These are phyloP conservation scores for Phytophthora agathidicida DNA, from an alignment of 352 stramenopile species.

Conservation along the genomic window DNA sequence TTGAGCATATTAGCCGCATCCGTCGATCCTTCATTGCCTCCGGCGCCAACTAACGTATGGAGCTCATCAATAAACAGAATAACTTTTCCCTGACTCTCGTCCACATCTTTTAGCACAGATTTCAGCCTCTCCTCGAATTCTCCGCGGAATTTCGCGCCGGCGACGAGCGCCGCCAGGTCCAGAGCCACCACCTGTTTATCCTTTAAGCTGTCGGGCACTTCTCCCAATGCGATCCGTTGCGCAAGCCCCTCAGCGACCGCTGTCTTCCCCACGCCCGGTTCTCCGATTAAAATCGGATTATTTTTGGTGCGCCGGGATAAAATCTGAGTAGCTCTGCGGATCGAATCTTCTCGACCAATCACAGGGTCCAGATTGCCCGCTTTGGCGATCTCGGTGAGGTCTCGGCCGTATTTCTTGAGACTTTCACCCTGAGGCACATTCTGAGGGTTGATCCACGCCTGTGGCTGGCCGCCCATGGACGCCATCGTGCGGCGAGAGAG, in stretches of 20 bases:
- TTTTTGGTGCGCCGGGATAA: constrained; percentile 97
- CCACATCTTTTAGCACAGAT: constrained; percentile 95
- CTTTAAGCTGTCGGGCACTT: constrained; percentile 95
- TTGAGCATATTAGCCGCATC: constrained; percentile 97
- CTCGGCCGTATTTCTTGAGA: constrained; percentile 75
- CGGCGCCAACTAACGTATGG: constrained; percentile 93
- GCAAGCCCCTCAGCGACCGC: constrained; percentile 96
- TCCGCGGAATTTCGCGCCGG: constrained; percentile 94
- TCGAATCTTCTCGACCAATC: constrained; percentile 95
- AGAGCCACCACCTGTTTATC: constrained; percentile 95
- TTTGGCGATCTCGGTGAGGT: constrained; percentile 76
- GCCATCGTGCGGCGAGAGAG: constrained; percentile 6
- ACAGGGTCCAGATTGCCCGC: constrained; percentile 91
- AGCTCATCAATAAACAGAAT: constrained; percentile 98
- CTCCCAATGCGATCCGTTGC: constrained; percentile 93
- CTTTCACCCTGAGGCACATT: constrained; percentile 83
- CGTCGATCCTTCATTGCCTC: constrained; percentile 87
- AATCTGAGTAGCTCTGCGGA: constrained; percentile 96
- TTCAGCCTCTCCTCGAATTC: constrained; percentile 99
- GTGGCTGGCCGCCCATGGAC: constrained; percentile 29
- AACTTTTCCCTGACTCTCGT: constrained; percentile 94
- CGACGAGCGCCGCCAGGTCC: constrained; percentile 95
- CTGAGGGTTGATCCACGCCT: constrained; percentile 78
- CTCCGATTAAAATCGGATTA: constrained; percentile 98
- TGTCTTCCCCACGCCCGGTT: constrained; percentile 97